Evolutionary conservation across 2,329 filamentous ascomycete genomes (phyloP).

Genomic region (Colletotrichum chrysophilum): DNA sequence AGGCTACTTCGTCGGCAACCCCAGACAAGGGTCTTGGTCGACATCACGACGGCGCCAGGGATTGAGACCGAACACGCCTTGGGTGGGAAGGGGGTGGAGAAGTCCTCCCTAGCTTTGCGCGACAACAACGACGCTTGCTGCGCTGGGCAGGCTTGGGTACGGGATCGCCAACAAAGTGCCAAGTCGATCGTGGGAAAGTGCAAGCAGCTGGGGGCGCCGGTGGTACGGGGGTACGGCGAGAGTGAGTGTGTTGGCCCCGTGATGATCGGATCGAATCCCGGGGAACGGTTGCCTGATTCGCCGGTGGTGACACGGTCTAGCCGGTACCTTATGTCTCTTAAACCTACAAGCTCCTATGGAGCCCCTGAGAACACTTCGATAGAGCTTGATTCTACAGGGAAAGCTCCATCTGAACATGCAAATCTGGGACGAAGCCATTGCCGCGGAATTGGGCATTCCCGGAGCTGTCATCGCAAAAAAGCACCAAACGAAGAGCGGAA

Average conservation of each 20-base stretch:
- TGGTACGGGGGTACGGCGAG: not conserved
- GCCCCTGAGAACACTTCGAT: not conserved
- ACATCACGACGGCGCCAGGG: conserved; percentile 16
- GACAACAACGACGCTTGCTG: not conserved
- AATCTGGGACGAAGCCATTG: not conserved
- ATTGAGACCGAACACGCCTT: not conserved
- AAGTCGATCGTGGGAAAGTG: not conserved
- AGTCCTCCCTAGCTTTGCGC: conserved; percentile 1
- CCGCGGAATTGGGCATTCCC: not conserved
- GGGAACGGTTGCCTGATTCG: not conserved
- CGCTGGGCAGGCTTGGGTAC: not conserved
- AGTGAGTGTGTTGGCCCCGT: not conserved
- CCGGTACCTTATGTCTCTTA: not conserved
- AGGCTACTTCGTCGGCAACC: not conserved
- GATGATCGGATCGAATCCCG: not conserved
- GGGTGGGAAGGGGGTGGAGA: not conserved
- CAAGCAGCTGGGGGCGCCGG: not conserved
- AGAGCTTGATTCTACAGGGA: not conserved
- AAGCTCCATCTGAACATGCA: not conserved
- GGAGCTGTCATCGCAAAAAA: not conserved
- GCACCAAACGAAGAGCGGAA: not conserved
- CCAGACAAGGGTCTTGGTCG: conserved; percentile 17
- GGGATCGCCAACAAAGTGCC: not conserved
- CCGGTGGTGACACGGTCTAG: not conserved
- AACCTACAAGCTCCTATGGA: not conserved